Evolutionary conservation across 148 eudicot genomes (phyloP), one percentile per base, ranked within the genome.

Genomic region (Cornus suecica): DNA sequence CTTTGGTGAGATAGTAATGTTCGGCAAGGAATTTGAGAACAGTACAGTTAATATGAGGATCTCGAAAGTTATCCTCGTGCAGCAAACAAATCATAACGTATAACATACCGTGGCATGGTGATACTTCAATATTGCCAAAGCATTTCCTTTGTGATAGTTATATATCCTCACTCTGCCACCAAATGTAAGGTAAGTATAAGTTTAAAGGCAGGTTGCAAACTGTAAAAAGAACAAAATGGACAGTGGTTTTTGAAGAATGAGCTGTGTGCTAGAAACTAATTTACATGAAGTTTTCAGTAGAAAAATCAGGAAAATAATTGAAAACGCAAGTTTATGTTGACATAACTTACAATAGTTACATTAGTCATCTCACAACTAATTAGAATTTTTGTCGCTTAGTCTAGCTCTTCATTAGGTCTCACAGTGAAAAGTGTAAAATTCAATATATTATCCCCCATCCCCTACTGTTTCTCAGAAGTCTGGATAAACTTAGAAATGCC

Each of bases 101-200:
- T 64, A 45, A 29, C 74, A 72, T 86, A 91, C 96, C 92, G 82
- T 83, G 66, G 81, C 85, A 74, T 79, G 84, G 80, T 93, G 98
- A 83, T 92, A 94, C 79, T 90, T 94, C 85, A 94, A 85, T 65
- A 94, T 82, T 45, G 98, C 98, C 82, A 94, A 77, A 65, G 97
- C 82, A 83, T 71, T 90, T 82, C 98, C 97, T 78, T 89, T 94
- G 66, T 86, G 89, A 75, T 94, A 94, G 71, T 94, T 87, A 78
- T 92, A 92, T 64, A 94, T 70, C 83, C 98, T 84, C 65, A 90
- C 83, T 66, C 98, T 90, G 94, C 68, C 77, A 82, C 64, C 51
- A 74, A 65, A 74, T 7, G 41, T 42, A 67, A 63, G 30, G 23
- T 42, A 41, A 42, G 1, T 62, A n/a, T 51, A 11, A n/a, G 8